Percentiles rank a stretch among this genome's conserved stretches.
Conservation (phyloP, 1,139 yeast species). For the Yamadazyma oceani region DNA sequence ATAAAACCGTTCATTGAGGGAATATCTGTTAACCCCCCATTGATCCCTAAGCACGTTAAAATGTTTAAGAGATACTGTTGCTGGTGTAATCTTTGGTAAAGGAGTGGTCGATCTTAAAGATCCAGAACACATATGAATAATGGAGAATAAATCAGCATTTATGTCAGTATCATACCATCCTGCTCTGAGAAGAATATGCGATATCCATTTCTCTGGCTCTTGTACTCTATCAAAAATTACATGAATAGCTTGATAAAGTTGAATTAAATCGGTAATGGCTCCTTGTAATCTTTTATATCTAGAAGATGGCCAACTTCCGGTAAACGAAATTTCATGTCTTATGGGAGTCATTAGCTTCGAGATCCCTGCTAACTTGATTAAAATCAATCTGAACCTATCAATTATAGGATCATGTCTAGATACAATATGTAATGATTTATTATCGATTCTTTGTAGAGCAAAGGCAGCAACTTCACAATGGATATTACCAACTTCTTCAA, state of each 20-base stretch:
- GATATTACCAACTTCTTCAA: constrained; percentile 29
- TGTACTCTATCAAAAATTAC: constrained; percentile 27
- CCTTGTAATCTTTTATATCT: constrained; percentile 27
- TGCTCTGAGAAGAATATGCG: constrained; percentile 25
- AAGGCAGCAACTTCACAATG: constrained; percentile 33
- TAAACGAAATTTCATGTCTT: constrained; percentile 30
- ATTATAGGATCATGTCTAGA: constrained; percentile 25
- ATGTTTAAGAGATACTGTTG: constrained; percentile 34
- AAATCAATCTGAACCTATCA: constrained; percentile 24
- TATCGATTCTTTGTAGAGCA: constrained; percentile 24
- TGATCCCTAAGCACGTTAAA: constrained; percentile 28
- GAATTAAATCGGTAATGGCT: constrained; percentile 29
- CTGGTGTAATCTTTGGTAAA: constrained; percentile 36
- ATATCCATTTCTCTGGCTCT: constrained; percentile 30
- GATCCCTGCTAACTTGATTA: constrained; percentile 24
- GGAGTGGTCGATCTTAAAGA: constrained; percentile 27
- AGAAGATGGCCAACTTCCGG: constrained; percentile 37
- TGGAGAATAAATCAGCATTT: constrained; percentile 32
- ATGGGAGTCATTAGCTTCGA: constrained; percentile 27
- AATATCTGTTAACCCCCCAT: constrained; percentile 29
- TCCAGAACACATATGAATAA: constrained; percentile 35
- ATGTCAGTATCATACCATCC: constrained; percentile 35
- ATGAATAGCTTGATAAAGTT: constrained; percentile 27
- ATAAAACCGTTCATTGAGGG: constrained; percentile 31
- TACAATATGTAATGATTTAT: constrained; percentile 22